Percentiles rank a stretch among this genome's conserved stretches.
Conservation (phyloP, 2,329 filamentous ascomycete species). For the Ramichloridium luteum region DNA sequence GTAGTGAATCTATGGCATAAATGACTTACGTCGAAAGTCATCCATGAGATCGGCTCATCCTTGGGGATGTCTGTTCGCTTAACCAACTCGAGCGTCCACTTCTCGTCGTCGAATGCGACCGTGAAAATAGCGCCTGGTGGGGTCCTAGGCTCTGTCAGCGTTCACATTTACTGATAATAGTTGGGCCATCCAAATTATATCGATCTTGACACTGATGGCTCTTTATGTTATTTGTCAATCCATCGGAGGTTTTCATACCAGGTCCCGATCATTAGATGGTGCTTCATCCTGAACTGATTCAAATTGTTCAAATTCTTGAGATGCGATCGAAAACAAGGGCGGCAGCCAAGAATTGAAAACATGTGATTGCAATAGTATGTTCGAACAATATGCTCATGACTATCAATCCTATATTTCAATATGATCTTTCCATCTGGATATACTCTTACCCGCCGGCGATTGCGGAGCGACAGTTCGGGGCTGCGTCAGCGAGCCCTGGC, state of each 20-base stretch:
- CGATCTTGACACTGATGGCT: too few relatives aligned
- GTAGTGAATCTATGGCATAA: not conserved
- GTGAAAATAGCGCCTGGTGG: slow-evolving; percentile 83
- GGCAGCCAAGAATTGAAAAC: too few relatives aligned
- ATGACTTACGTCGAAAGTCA: slow-evolving; percentile 66
- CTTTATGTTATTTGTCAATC: not conserved
- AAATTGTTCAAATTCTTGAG: too few relatives aligned
- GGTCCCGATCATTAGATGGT: slow-evolving; percentile 84
- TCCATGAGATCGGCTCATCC: slow-evolving; percentile 86
- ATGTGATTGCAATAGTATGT: too few relatives aligned
- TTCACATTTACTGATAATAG: not conserved
- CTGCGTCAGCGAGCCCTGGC: too few relatives aligned
- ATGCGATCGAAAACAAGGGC: too few relatives aligned
- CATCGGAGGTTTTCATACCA: slow-evolving; percentile 44
- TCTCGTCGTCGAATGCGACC: slow-evolving; percentile 75
- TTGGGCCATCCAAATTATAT: too few relatives aligned
- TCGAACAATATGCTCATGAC: too few relatives aligned
- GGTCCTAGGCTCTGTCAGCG: slow-evolving; percentile 33
- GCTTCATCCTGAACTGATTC: slow-evolving; percentile 67
- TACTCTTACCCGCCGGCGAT: too few relatives aligned
- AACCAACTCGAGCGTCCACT: slow-evolving; percentile 58
- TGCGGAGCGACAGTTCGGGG: too few relatives aligned
- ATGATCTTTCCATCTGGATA: too few relatives aligned
- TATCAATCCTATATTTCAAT: too few relatives aligned
- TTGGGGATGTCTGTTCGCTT: slow-evolving; percentile 71